These are phyloP conservation scores for Xerophyta viscosa DNA, from an alignment of 106 monocot genomes.

Conservation along the genomic window DNA sequence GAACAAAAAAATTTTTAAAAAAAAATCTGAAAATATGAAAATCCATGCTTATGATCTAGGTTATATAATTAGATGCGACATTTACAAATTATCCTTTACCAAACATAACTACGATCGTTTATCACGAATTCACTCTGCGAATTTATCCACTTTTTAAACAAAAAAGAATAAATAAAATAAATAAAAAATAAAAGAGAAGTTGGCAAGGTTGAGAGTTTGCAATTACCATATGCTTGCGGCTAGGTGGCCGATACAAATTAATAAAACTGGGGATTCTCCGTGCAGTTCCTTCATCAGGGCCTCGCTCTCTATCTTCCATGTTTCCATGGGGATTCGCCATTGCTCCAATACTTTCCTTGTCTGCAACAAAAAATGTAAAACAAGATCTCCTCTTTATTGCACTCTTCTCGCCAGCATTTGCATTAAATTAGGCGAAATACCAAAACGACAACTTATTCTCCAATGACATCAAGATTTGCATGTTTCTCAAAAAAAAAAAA, in stretches of 20 bases:
- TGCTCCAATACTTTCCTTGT: neutral
- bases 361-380: conserved; percentile 9
- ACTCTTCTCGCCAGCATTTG: no score
- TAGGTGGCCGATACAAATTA: neutral
- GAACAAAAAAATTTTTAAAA: conserved; percentile 3
- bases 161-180: neutral
- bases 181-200: neutral
- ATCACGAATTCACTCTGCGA: no score
- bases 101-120: no score
- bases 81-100: no score
- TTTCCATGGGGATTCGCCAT: neutral
- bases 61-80: no score
- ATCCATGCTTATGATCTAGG: no score
- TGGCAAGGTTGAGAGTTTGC: neutral
- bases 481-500: no score
- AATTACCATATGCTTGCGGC: neutral
- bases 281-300: neutral
- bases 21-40: no score
- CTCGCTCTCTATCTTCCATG: neutral
- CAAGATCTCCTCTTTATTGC: no score
- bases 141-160: neutral
- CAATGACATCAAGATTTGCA: no score
- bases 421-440: no score
- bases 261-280: neutral
- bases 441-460: no score